A percentile compares a stretch with the other conserved stretches of the same genome.
Conservation (phyloP, 192 early-diverging fungal species). For the Coemansia sp. region DNA sequence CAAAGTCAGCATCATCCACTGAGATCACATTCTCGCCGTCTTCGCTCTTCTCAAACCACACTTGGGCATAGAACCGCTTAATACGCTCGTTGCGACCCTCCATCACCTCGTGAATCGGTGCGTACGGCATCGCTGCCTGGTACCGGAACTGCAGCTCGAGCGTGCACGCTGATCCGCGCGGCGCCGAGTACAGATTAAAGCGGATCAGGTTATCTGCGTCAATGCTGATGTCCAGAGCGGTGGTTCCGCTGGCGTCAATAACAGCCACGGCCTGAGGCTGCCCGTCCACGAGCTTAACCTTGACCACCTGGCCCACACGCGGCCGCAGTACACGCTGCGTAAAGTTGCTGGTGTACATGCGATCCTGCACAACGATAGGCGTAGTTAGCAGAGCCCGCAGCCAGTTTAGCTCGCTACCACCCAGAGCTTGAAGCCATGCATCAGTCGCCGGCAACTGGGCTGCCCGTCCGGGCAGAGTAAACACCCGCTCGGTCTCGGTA, state of each 20-base stretch:
- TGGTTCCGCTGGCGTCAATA: slow-evolving; percentile 7
- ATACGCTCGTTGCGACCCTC: slow-evolving; percentile 74
- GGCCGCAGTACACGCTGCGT: slow-evolving; percentile 65
- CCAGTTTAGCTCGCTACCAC: slow-evolving; percentile 78
- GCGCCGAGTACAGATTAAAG: slow-evolving; percentile 60
- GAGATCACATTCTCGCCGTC: slow-evolving; percentile 8
- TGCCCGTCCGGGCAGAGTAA: slow-evolving; percentile 14
- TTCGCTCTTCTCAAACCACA: slow-evolving; percentile 24
- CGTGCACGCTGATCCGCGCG: slow-evolving; percentile 61
- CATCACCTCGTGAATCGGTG: slow-evolving; percentile 73
- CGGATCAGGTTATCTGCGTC: slow-evolving; percentile 55
- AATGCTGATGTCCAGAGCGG: slow-evolving; percentile 44
- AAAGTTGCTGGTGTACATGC: slow-evolving; percentile 66
- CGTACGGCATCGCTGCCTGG: slow-evolving; percentile 71
- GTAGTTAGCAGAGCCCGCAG: slow-evolving; percentile 79
- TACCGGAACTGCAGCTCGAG: slow-evolving; percentile 83
- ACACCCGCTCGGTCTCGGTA: slow-evolving; percentile 22
- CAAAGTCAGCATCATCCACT: not conserved
- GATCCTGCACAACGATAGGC: slow-evolving; percentile 78
- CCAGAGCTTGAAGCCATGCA: slow-evolving; percentile 59
- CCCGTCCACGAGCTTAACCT: slow-evolving; percentile 32
- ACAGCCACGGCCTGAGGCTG: slow-evolving; percentile 33
- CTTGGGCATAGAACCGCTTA: slow-evolving; percentile 57
- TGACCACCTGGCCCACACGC: slow-evolving; percentile 59
- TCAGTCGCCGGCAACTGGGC: slow-evolving; percentile 17